phyloP scores from a whole-genome alignment of 345 rosid genomes.

The Salix suchowensis region DNA sequence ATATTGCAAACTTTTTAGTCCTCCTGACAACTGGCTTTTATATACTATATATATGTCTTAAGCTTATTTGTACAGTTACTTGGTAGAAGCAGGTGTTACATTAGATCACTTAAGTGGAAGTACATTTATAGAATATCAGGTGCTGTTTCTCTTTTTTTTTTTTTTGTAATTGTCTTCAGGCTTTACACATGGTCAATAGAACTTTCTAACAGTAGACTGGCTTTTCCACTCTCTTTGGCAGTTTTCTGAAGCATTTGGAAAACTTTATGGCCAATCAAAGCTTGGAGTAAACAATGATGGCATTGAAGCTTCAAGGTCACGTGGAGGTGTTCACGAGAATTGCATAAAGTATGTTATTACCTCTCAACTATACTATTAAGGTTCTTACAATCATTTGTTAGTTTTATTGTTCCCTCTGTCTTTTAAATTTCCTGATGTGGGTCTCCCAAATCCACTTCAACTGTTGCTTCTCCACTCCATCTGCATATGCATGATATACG shows the following conservation, averaged over 20 bases:
- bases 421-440: not conserved
- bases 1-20: too few species aligned
- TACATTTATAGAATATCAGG: not conserved
- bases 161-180: not conserved
- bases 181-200: too few species aligned
- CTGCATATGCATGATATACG: not conserved
- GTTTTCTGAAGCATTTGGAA: constrained; percentile 96
- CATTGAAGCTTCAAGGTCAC: constrained; percentile 50
- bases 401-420: not conserved
- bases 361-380: not conserved
- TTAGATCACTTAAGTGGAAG: not conserved
- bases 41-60: too few species aligned
- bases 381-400: not conserved
- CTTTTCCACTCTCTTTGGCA: constrained; percentile 19
- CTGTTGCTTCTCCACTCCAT: not conserved
- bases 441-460: not conserved
- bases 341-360: constrained; percentile 63
- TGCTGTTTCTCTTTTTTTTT: not conserved
- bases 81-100: not conserved
- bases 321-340: constrained; percentile 74
- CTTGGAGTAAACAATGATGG: constrained; percentile 55
- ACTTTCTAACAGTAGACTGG: too few species aligned
- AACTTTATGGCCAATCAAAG: constrained; percentile 84
- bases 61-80: not conserved
- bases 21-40: too few species aligned